A percentile compares a stretch with the other conserved stretches of the same genome.
Conservation (phyloP, 495 filamentous ascomycete species). For the Neurospora sp. region DNA sequence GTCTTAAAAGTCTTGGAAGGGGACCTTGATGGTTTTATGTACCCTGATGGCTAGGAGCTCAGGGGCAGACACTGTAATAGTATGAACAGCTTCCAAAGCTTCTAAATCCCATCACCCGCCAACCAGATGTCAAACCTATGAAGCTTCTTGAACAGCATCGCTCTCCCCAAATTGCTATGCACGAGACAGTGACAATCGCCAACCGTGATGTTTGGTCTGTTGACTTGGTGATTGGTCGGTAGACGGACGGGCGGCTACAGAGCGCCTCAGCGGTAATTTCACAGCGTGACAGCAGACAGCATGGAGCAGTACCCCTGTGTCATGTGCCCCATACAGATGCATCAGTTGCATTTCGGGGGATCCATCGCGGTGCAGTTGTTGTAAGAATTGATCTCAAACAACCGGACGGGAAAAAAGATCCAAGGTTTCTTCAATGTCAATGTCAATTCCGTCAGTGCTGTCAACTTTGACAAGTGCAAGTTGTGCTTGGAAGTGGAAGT, state of each 20-base stretch:
- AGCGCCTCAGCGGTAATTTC: background rate
- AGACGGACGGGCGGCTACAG: background rate
- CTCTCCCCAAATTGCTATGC: background rate
- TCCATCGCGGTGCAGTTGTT: background rate
- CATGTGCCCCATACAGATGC: background rate
- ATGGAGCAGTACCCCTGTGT: background rate
- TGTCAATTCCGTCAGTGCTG: background rate
- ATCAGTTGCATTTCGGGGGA: background rate
- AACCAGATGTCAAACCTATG: background rate
- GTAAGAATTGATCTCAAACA: background rate
- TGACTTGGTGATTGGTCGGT: background rate
- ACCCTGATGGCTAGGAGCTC: background rate
- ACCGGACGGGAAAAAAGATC: background rate
- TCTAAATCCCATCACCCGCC: background rate
- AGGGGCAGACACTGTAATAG: background rate
- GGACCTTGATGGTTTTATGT: background rate
- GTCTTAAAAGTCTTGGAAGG: background rate
- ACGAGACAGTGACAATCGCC: background rate
- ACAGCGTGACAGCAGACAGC: background rate
- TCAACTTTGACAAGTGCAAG: background rate
- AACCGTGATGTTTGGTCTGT: background rate
- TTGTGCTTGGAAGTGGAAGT: background rate
- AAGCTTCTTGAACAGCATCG: background rate
- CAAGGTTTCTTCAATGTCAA: background rate
- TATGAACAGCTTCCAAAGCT: background rate